Evolutionary conservation across 306 rosid species (phyloP).

Genomic region (Castanea crenata): DNA sequence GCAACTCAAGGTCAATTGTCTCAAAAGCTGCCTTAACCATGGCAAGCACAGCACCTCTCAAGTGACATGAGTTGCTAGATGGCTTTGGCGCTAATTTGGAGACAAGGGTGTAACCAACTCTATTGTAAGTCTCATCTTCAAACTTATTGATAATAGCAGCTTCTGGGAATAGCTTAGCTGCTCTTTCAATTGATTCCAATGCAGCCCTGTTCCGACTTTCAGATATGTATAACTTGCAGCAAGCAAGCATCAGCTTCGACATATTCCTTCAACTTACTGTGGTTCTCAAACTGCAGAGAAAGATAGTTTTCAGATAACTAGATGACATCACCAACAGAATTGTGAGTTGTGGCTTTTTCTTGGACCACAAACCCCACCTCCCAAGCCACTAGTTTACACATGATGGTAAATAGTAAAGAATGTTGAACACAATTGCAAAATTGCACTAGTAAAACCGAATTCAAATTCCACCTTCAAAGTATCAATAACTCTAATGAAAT

Average conservation of each 20-base stretch:
- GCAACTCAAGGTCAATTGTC: slow-evolving; percentile 53
- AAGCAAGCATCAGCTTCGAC: slow-evolving; percentile 52
- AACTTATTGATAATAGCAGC: slow-evolving; percentile 74
- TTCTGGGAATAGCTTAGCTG: slow-evolving; percentile 58
- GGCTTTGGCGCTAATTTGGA: slow-evolving; percentile 44
- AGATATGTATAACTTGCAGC: slow-evolving; percentile 93
- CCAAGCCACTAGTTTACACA: slow-evolving; percentile 23
- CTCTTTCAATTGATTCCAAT: slow-evolving; percentile 62
- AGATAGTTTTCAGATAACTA: slow-evolving; percentile 2
- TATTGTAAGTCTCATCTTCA: slow-evolving; percentile 73
- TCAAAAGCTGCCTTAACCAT: slow-evolving; percentile 82
- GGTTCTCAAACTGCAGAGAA: slow-evolving; percentile 31
- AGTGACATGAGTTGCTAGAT: slow-evolving; percentile 34
- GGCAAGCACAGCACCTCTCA: slow-evolving; percentile 61
- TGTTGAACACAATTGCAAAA: not conserved
- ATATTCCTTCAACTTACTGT: slow-evolving; percentile 18
- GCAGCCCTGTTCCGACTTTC: slow-evolving; percentile 80
- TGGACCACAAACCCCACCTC: slow-evolving; percentile 28
- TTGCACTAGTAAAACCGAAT: not conserved
- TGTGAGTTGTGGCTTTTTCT: slow-evolving; percentile 14
- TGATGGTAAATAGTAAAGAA: not conserved
- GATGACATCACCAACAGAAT: not conserved
- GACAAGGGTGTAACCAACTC: slow-evolving; percentile 90
- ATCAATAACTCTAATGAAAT: too few species aligned
- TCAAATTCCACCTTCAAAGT: not conserved